Percentiles rank a stretch among this genome's conserved stretches.
These are phyloP conservation scores for Ogataea nitratoaversa DNA, from an alignment of 805 yeast genomes.

Conservation along the genomic window DNA sequence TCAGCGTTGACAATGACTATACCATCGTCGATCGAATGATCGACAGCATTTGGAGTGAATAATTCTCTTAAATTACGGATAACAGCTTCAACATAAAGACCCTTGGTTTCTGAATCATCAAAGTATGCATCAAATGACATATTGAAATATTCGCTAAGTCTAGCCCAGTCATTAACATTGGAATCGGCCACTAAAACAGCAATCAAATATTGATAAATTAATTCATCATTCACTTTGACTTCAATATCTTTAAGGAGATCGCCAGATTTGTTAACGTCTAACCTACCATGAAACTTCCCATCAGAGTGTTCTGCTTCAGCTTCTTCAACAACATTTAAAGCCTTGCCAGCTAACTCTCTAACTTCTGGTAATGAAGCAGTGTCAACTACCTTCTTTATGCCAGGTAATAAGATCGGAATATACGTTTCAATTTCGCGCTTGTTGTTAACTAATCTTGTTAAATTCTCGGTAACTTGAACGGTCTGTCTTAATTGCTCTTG, in stretches of 20 bases:
- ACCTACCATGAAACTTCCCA: slow-evolving; percentile 74
- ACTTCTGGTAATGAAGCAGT: slow-evolving; percentile 96
- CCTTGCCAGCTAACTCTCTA: slow-evolving; percentile 87
- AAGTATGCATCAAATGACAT: slow-evolving; percentile 35
- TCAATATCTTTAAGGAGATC: slow-evolving; percentile 35
- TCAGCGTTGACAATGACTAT: slow-evolving; percentile 89
- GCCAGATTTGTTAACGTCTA: slow-evolving; percentile 50
- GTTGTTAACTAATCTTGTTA: slow-evolving; percentile 92
- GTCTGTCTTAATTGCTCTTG: slow-evolving; percentile 97
- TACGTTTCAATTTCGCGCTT: slow-evolving; percentile 84
- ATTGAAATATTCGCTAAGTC: slow-evolving; percentile 51
- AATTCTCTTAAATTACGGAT: slow-evolving; percentile 47
- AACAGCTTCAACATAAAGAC: slow-evolving; percentile 39
- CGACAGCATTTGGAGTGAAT: slow-evolving; percentile 51
- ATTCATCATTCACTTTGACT: slow-evolving; percentile 32
- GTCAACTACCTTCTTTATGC: slow-evolving; percentile 79
- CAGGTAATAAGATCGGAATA: slow-evolving; percentile 87
- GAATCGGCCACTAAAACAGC: slow-evolving; percentile 55
- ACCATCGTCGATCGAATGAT: slow-evolving; percentile 70
- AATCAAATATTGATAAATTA: slow-evolving; percentile 45
- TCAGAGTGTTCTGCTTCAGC: slow-evolving; percentile 69
- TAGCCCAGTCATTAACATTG: slow-evolving; percentile 71
- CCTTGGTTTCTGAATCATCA: slow-evolving; percentile 31
- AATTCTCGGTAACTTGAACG: slow-evolving; percentile 90
- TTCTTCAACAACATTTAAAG: slow-evolving; percentile 72